phyloP scores from a whole-genome alignment of 2,329 filamentous ascomycete genomes.

The Microcera coccophila region DNA sequence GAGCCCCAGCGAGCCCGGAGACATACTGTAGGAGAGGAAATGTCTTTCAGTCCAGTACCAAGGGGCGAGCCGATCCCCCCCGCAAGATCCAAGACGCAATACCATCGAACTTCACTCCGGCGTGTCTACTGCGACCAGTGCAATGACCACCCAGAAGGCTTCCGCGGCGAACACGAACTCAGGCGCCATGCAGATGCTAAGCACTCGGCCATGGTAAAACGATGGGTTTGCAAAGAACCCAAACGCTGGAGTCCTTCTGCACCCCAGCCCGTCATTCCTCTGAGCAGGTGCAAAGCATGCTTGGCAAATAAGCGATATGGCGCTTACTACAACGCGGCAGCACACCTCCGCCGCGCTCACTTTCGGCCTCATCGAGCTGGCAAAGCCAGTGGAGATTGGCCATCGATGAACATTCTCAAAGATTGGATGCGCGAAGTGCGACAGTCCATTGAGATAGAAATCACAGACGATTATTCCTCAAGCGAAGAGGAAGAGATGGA shows the following conservation, averaged over 20 bases:
- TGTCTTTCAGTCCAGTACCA: constrained; percentile 16
- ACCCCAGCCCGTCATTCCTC: constrained; percentile 48
- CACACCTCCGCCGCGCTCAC: constrained; percentile 55
- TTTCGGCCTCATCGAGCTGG: constrained; percentile 54
- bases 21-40: constrained; percentile 24
- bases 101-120: constrained; percentile 56
- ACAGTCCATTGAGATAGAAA: constrained; percentile 47
- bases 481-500: constrained; percentile 52
- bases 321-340: constrained; percentile 57
- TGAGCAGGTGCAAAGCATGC: constrained; percentile 55
- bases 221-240: constrained; percentile 55
- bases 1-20: constrained; percentile 17
- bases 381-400: constrained; percentile 57
- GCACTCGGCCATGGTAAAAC: constrained; percentile 51
- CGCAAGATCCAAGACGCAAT: constrained; percentile 37
- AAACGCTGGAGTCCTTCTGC: constrained; percentile 33
- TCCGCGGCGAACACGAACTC: constrained; percentile 85
- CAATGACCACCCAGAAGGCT: constrained; percentile 78
- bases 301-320: constrained; percentile 55
- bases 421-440: constrained; percentile 60
- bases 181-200: constrained; percentile 62
- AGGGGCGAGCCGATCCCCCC: constrained; percentile 40
- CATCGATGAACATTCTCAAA: constrained; percentile 54
- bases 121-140: constrained; percentile 76
- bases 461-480: constrained; percentile 41